phyloP scores from a whole-genome alignment of 2,329 filamentous ascomycete species.

The Didymella sp. region DNA sequence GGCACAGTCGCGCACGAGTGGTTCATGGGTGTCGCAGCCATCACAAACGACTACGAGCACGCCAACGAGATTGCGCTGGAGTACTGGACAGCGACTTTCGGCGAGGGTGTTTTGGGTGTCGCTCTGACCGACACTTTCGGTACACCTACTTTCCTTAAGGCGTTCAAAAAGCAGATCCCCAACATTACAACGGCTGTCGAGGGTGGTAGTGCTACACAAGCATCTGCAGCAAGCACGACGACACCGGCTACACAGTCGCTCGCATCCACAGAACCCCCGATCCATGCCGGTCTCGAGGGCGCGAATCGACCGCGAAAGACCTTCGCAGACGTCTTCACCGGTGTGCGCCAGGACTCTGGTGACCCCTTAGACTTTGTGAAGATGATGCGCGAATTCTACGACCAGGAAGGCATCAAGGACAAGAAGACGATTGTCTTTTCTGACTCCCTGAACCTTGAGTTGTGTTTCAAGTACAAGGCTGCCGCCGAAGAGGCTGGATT shows the following conservation, averaged over 20 bases:
- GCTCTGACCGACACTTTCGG: slow-evolving; percentile 97
- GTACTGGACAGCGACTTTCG: slow-evolving; percentile 93
- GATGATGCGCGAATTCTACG: slow-evolving; percentile 81
- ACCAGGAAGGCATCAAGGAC: slow-evolving; percentile 73
- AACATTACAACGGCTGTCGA: slow-evolving; percentile 51
- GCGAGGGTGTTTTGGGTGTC: slow-evolving; percentile 80
- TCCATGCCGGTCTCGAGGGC: slow-evolving; percentile 53
- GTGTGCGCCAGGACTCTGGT: slow-evolving; percentile 89
- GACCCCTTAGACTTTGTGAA: slow-evolving; percentile 82
- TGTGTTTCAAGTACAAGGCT: slow-evolving; percentile 87
- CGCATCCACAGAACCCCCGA: slow-evolving; percentile 51
- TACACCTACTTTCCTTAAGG: slow-evolving; percentile 83
- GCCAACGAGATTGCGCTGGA: slow-evolving; percentile 84
- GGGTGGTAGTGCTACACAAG: slow-evolving; percentile 49
- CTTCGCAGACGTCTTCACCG: slow-evolving; percentile 83
- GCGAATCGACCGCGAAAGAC: slow-evolving; percentile 59
- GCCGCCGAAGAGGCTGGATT: slow-evolving; percentile 82
- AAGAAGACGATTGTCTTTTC: slow-evolving; percentile 95
- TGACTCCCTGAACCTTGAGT: slow-evolving; percentile 89
- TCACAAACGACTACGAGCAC: slow-evolving; percentile 81
- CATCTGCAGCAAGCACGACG: slow-evolving; percentile 53
- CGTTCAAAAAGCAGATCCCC: slow-evolving; percentile 75
- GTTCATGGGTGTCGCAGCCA: slow-evolving; percentile 98
- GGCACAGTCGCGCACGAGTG: slow-evolving; percentile 96
- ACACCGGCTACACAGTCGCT: slow-evolving; percentile 47